Evolutionary conservation across 495 filamentous ascomycete species (phyloP), one percentile per base, ranked within the genome.

Genomic region (Pseudevernia furfuracea): DNA sequence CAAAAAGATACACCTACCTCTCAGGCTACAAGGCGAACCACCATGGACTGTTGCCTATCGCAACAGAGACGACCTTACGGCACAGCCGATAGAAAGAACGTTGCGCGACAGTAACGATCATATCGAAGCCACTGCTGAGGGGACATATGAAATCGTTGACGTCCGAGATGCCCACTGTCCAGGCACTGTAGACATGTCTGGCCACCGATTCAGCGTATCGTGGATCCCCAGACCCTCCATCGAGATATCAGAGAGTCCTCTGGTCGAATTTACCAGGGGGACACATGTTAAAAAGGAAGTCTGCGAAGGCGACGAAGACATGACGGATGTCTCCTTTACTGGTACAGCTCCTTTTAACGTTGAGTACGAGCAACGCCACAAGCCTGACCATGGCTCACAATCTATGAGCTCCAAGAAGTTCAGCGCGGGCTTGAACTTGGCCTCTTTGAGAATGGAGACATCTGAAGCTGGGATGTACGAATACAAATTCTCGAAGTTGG

Each of bases 241-340:
- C 41, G 81, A 79, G 32, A 73, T 94, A 23, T 72, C 86, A 1
- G 83, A 88, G 62, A 85, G 84, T 43, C 78, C 85, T 9, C 76
- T 82, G 36, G 76, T 91, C 17, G 62, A 75, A 70, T 69, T 74
- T 67, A 34, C 71, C 74, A 60, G 73, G 60, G 75, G 75, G 44
- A 80, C 76, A 62, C 91, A 79, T 70, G 71, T 85, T 64, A 89
- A 93, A 73, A 80, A 83, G n/a, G 85, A 89, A 66, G 85, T 98
- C 59, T 98, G 94, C 69, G 91, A 98, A 75, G 93, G 94, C 23
- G 93, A 97, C 58, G 88, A 93, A 66, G 93, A 96, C 70, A 83
- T 85, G 34, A 83, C 96, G 58, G 92, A 96, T 68, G 75, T 97
- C 58, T 77, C 81, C 28, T 81, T 98, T 65, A 81, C 81, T 66